Evolutionary conservation across 1,139 yeast species (phyloP).

Genomic region (Hyphopichia wangnamkhiaoensis): DNA sequence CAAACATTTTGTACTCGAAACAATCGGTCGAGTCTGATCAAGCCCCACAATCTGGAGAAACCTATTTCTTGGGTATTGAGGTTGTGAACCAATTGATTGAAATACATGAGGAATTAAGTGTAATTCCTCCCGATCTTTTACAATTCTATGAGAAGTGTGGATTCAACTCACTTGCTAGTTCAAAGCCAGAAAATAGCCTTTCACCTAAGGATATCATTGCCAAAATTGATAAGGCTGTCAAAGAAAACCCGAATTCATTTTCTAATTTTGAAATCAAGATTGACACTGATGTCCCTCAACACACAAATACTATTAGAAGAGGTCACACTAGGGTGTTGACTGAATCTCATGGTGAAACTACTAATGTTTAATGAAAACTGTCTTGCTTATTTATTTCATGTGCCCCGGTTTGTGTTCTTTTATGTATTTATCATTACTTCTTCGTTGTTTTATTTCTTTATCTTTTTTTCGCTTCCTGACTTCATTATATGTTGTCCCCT

Average conservation of each 20-base stretch:
- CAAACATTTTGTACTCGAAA: conserved; percentile 72
- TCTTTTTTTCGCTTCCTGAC: too few relatives aligned
- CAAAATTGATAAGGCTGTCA: conserved; percentile 21
- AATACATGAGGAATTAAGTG: conserved; percentile 75
- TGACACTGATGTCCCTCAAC: conserved; percentile 18
- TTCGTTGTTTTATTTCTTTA: too few relatives aligned
- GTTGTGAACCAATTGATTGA: conserved; percentile 85
- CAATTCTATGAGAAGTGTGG: conserved; percentile 39
- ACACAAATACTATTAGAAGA: conserved; percentile 34
- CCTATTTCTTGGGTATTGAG: conserved; percentile 87
- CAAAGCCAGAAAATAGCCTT: conserved; percentile 13
- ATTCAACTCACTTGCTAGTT: conserved; percentile 14
- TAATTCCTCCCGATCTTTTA: conserved; percentile 64
- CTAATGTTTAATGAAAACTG: conserved; percentile 8
- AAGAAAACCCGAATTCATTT: conserved; percentile 14
- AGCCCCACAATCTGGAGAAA: conserved; percentile 54
- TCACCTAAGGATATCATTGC: conserved; percentile 41
- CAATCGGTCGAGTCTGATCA: conserved; percentile 29
- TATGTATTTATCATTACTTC: too few relatives aligned
- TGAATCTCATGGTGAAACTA: conserved; percentile 32
- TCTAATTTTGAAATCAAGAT: conserved; percentile 21
- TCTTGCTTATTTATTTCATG: too few relatives aligned
- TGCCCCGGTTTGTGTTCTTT: too few relatives aligned
- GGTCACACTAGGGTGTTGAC: conserved; percentile 34
- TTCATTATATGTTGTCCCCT: not conserved